Evolutionary conservation across 306 rosid genomes (phyloP), one percentile per base, ranked within the genome.

Genomic region (Acacia crassicarpa): DNA sequence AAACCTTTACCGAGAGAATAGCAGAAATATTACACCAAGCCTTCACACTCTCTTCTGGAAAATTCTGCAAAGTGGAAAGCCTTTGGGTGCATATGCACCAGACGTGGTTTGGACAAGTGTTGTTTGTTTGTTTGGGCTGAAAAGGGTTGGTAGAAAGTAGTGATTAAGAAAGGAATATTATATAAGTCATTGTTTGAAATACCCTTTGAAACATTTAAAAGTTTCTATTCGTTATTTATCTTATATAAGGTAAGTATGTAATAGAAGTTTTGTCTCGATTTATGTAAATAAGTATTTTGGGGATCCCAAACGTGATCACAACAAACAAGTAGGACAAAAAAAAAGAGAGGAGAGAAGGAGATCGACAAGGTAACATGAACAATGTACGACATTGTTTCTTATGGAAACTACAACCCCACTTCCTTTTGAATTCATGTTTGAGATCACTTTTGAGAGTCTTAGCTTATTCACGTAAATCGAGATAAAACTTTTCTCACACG

Each of bases 321-420:
- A 2, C 4, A 32, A 32, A 32, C 4, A 32, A 32, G 0, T 38
- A 38, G 40, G 40, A 43, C 27, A 1, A 27, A 27, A 27, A 27
- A 74, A 66, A 40, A 53, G 48, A 70, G 66, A 41, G 32, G 67
- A 67, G 51, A 56, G 48, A 23, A 32, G 4, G 65, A 54, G 27
- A 13, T 74, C 20, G 86, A 75, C 77, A 78, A 80, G 49, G 67
- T 67, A 79, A 70, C 82, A 78, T 63, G 78, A 58, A 58, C 75
- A 66, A 33, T 12, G 83, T 79, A 82, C 74, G 72, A 74, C 32
- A 75, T 76, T 86, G 43, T 85, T 80, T 32, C 84, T 48, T 6
- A 80, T 79, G 85, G 56, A 82, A 84, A 84, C 82, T 83, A 70
- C 84, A 84, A 59, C 84, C 88, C 73, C 81, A 82, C 76, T 84